phyloP scores from a whole-genome alignment of 768 basidiomycete genomes.

The Cyclocybe cylindracea region DNA sequence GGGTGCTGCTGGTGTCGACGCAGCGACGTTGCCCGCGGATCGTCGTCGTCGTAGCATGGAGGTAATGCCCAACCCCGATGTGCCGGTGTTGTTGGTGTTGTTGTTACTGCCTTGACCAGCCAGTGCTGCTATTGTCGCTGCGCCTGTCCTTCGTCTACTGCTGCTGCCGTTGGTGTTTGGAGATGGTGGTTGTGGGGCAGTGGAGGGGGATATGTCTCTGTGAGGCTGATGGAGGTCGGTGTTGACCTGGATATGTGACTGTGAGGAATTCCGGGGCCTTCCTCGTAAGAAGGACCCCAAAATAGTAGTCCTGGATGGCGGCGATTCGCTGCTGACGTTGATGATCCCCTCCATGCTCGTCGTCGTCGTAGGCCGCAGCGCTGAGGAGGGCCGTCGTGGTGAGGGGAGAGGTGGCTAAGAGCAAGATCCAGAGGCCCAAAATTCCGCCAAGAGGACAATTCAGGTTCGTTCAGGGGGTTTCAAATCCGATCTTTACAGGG shows the following conservation, averaged over 20 bases:
- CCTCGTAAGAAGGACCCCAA: conserved; percentile 73
- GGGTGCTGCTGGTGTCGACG: conserved; percentile 21
- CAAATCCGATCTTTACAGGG: no score
- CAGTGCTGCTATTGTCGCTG: conserved; percentile 31
- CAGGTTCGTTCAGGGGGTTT: no score
- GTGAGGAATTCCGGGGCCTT: conserved; percentile 66
- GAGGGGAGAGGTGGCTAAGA: neutral
- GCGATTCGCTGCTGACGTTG: conserved; percentile 40
- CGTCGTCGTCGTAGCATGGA: conserved; percentile 70
- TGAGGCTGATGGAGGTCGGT: conserved; percentile 28
- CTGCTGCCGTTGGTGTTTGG: conserved; percentile 25
- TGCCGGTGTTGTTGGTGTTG: conserved; percentile 23
- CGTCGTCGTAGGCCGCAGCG: conserved; percentile 13
- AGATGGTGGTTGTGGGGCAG: conserved; percentile 38
- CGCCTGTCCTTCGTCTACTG: conserved; percentile 31
- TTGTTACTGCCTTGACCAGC: conserved; percentile 18
- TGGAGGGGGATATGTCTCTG: conserved; percentile 48
- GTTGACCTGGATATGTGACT: conserved; percentile 52
- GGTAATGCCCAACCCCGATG: conserved; percentile 45
- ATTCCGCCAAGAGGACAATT: no score
- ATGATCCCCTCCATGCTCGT: conserved; percentile 26
- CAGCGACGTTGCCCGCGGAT: conserved; percentile 56
- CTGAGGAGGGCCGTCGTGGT: neutral
- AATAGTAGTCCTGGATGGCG: conserved; percentile 59
- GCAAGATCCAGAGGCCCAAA: neutral